Evolutionary conservation across 2,329 filamentous ascomycete species (phyloP).

Genomic region (Hypoxylon sp.): DNA sequence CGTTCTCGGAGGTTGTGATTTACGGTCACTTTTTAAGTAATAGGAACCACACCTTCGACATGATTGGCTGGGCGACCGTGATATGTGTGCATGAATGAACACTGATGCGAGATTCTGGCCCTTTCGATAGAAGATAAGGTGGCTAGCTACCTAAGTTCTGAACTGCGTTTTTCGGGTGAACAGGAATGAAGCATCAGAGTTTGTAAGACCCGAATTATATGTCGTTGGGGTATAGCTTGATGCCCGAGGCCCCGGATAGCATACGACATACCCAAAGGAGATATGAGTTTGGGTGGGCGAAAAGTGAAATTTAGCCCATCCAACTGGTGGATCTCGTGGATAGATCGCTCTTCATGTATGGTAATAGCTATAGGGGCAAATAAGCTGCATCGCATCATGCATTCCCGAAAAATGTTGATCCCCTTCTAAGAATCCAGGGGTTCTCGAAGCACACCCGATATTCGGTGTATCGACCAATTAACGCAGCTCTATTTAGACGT

Average conservation of each 20-base stretch:
- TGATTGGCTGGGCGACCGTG: conserved; percentile 28
- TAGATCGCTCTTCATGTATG: conserved; percentile 18
- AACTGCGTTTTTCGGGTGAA: background rate
- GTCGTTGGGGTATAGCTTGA: conserved; percentile 24
- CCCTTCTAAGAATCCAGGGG: conserved; percentile 23
- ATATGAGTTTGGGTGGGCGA: conserved; percentile 19
- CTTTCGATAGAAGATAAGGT: conserved; percentile 22
- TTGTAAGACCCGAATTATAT: conserved; percentile 11
- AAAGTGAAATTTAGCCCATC: conserved; percentile 11
- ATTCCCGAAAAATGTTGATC: conserved; percentile 12
- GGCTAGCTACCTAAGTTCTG: background rate
- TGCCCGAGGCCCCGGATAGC: conserved; percentile 26
- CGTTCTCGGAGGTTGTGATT: conserved; percentile 21
- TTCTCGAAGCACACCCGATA: conserved; percentile 16
- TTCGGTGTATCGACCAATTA: conserved; percentile 26
- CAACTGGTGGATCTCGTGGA: conserved; percentile 11
- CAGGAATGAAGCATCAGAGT: conserved; percentile 19
- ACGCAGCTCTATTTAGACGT: conserved; percentile 2
- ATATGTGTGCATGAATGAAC: conserved; percentile 23
- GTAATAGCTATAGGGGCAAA: conserved; percentile 15
- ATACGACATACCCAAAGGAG: conserved; percentile 26
- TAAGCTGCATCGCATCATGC: conserved; percentile 20
- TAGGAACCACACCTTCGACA: conserved; percentile 31
- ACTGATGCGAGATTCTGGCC: conserved; percentile 24
- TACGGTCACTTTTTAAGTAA: conserved; percentile 37